Evolutionary conservation across 2,329 filamentous ascomycete species (phyloP).

Genomic region (Fusarium xyrophilum): DNA sequence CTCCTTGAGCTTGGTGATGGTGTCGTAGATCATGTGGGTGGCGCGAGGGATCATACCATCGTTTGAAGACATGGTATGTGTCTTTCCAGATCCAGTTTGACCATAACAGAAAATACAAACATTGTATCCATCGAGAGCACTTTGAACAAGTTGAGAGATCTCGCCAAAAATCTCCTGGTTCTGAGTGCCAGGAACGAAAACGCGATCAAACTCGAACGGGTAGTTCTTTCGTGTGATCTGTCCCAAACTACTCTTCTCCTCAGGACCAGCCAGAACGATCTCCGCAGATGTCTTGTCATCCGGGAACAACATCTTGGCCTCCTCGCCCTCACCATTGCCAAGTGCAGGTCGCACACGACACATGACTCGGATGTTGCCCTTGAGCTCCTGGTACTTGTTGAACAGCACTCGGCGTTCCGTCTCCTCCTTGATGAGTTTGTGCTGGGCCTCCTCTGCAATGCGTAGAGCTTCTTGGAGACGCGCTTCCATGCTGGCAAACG

Average conservation of each 20-base stretch:
- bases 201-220: conserved; percentile 89
- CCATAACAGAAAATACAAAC: conserved; percentile 99
- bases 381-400: conserved; percentile 97
- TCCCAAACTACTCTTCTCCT: conserved; percentile 82
- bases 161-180: conserved; percentile 94
- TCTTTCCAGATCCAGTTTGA: conserved; percentile 97
- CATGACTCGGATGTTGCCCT: conserved; percentile 98
- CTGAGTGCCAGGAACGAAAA: conserved; percentile 78
- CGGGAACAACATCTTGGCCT: conserved; percentile 80
- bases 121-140: conserved; percentile 95
- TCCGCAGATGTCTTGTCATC: conserved; percentile 86
- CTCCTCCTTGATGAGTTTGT: conserved; percentile 90
- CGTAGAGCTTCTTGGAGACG: conserved; percentile 79
- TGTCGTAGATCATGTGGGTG: conserved; percentile 91
- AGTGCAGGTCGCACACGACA: conserved; percentile 86
- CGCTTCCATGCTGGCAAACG: conserved; percentile 81
- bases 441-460: conserved; percentile 71
- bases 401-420: conserved; percentile 89
- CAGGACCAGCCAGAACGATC: conserved; percentile 81
- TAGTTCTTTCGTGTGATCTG: conserved; percentile 79
- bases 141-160: conserved; percentile 96
- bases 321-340: conserved; percentile 63
- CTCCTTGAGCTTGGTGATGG: conserved; percentile 80
- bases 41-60: conserved; percentile 97
- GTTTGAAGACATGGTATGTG: conserved; percentile 87